phyloP scores from a whole-genome alignment of 2,329 filamentous ascomycete species.

The Xylariaceae sp. region DNA sequence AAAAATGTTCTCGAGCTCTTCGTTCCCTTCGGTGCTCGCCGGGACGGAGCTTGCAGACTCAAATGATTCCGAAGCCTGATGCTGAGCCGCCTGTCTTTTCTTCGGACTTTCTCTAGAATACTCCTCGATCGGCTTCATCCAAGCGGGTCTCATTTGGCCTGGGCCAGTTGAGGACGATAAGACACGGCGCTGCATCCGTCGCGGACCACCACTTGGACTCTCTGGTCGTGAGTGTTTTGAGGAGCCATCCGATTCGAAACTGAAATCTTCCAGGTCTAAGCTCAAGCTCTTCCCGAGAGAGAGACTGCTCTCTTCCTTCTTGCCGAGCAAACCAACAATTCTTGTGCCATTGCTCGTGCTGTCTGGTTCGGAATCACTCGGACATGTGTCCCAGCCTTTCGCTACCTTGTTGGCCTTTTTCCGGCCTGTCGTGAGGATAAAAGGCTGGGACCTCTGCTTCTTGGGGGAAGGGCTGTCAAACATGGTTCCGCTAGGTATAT shows the following conservation, averaged over 20 bases:
- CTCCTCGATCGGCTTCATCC: slow-evolving; percentile 3
- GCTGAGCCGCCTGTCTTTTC: slow-evolving; percentile 7
- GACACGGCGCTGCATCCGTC: slow-evolving; percentile 18
- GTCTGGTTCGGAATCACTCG: slow-evolving; percentile 16
- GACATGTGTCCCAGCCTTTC: neutral
- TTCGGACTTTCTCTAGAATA: slow-evolving; percentile 14
- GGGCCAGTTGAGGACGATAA: slow-evolving; percentile 20
- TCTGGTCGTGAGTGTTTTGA: no score
- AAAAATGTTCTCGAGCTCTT: slow-evolving; percentile 29
- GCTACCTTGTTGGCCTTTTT: slow-evolving; percentile 2
- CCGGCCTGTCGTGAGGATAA: slow-evolving; percentile 8
- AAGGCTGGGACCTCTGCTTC: slow-evolving; percentile 9
- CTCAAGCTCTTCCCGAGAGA: slow-evolving; percentile 19
- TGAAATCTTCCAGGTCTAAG: neutral
- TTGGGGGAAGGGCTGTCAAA: slow-evolving; percentile 12
- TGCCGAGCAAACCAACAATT: slow-evolving; percentile 8
- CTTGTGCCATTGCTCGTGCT: slow-evolving; percentile 8
- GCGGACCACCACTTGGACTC: neutral
- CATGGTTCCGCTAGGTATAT: slow-evolving; percentile 4
- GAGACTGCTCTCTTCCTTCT: slow-evolving; percentile 26
- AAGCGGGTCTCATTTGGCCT: slow-evolving; percentile 11
- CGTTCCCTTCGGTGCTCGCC: slow-evolving; percentile 1
- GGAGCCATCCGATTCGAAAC: no score
- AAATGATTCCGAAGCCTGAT: slow-evolving; percentile 5
- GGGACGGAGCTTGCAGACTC: slow-evolving; percentile 11